Conservation (phyloP, 768 basidiomycete genomes). For the Rubroboletus pulcherrimus region DNA sequence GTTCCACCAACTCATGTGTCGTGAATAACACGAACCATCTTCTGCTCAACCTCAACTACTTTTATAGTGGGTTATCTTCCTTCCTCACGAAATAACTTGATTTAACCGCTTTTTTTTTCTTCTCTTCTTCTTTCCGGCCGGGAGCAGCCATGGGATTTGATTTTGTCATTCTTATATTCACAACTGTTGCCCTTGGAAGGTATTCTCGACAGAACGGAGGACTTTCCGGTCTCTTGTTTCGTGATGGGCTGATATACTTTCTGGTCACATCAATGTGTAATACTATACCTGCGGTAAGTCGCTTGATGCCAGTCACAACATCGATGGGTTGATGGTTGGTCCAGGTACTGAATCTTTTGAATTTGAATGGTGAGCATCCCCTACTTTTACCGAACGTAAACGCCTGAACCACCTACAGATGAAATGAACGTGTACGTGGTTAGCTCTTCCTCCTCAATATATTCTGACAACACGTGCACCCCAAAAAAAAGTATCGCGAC, state of each 20-base stretch:
- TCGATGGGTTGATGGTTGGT: background rate
- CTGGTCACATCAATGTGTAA: conserved; percentile 63
- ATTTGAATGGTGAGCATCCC: conserved; percentile 21
- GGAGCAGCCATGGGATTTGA: conserved; percentile 65
- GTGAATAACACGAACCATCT: conserved; percentile 52
- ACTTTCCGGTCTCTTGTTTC: conserved; percentile 67
- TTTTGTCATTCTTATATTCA: conserved; percentile 54
- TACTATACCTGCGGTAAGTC: conserved; percentile 59
- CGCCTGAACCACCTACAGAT: conserved; percentile 9
- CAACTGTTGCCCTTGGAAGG: conserved; percentile 48
- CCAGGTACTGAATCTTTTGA: conserved; percentile 25
- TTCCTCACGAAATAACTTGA: background rate
- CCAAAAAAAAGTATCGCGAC: conserved; percentile 19
- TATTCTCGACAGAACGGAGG: conserved; percentile 44
- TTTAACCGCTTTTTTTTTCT: background rate
- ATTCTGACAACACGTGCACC: background rate
- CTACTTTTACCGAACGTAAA: background rate
- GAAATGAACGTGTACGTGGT: conserved; percentile 27
- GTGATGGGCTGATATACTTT: conserved; percentile 72
- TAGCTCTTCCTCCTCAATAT: background rate
- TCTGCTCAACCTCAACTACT: conserved; percentile 61
- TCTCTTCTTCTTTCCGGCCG: background rate
- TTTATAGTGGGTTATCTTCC: conserved; percentile 53
- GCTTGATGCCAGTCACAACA: background rate
- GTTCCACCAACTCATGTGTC: conserved; percentile 38